A percentile compares a stretch with the other conserved stretches of the same genome.
Conservation (phyloP, 2,329 filamentous ascomycete genomes). For the Metarhizium anisopliae region DNA sequence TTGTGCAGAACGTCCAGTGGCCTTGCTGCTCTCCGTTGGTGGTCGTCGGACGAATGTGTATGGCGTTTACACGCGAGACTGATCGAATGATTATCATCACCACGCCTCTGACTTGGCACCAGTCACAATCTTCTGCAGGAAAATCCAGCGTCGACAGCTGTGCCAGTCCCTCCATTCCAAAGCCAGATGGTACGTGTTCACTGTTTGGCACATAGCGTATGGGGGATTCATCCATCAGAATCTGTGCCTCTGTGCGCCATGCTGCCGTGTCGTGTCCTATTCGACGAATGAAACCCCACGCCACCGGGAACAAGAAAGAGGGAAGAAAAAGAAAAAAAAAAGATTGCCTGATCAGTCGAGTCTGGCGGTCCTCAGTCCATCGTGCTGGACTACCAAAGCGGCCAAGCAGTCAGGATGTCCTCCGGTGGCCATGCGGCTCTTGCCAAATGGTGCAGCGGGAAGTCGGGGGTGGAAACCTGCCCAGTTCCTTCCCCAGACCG, state of each 20-base stretch:
- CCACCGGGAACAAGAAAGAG: not conserved
- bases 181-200: no score
- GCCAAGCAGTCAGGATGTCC: not conserved
- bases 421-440: conserved; percentile 4
- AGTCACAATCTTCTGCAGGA: not conserved
- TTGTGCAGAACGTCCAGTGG: no score
- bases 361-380: no score
- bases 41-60: not conserved
- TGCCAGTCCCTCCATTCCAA: not conserved
- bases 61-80: not conserved
- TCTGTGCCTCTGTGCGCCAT: not conserved
- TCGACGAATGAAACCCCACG: not conserved
- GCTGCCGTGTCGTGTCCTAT: not conserved
- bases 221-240: no score
- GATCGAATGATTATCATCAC: not conserved
- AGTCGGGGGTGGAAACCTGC: not conserved
- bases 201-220: no score
- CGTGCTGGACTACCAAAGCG: no score
- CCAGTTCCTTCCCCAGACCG: no score
- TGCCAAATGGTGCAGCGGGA: not conserved
- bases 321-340: not conserved
- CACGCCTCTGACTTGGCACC: not conserved
- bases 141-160: not conserved
- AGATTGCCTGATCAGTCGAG: not conserved
- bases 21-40: not conserved